Percentiles rank a stretch among this genome's conserved stretches.
These are phyloP conservation scores for Sugiyamaella qingdaonensis DNA, from an alignment of 805 yeast genomes.

Conservation along the genomic window DNA sequence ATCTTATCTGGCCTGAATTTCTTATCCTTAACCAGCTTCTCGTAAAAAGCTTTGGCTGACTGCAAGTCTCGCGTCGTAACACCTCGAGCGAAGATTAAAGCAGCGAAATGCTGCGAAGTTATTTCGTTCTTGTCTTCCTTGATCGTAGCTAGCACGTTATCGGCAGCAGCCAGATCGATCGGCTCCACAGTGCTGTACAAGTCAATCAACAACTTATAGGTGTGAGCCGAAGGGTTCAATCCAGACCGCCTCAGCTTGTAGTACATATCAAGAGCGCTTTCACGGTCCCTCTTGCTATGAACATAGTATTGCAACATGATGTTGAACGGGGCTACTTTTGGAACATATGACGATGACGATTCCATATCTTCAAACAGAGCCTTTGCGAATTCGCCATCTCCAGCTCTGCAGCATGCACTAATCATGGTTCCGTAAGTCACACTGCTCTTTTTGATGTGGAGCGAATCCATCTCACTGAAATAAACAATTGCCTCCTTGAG, in stretches of 20 bases:
- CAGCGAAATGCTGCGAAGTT: conserved; percentile 35
- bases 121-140: conserved; percentile 27
- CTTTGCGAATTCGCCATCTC: conserved; percentile 31
- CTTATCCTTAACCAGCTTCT: conserved; percentile 27
- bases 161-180: conserved; percentile 34
- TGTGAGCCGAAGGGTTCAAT: conserved; percentile 33
- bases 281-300: conserved; percentile 30
- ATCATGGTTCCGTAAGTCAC: conserved; percentile 39
- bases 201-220: conserved; percentile 40
- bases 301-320: conserved; percentile 37
- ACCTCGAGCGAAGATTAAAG: conserved; percentile 38
- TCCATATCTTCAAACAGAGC: conserved; percentile 36
- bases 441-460: conserved; percentile 25
- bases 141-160: conserved; percentile 32
- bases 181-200: conserved; percentile 32
- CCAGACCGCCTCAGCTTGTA: conserved; percentile 27
- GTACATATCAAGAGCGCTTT: conserved; percentile 31
- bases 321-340: conserved; percentile 37
- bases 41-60: conserved; percentile 34
- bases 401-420: conserved; percentile 36
- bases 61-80: conserved; percentile 32
- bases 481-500: conserved; percentile 30
- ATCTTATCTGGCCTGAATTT: conserved; percentile 35
- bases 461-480: conserved; percentile 31
- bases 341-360: conserved; percentile 26